Evolutionary conservation across 1,284 basidiomycete genomes (phyloP).

Genomic region (Xerocomus cyaneibrunnescens): DNA sequence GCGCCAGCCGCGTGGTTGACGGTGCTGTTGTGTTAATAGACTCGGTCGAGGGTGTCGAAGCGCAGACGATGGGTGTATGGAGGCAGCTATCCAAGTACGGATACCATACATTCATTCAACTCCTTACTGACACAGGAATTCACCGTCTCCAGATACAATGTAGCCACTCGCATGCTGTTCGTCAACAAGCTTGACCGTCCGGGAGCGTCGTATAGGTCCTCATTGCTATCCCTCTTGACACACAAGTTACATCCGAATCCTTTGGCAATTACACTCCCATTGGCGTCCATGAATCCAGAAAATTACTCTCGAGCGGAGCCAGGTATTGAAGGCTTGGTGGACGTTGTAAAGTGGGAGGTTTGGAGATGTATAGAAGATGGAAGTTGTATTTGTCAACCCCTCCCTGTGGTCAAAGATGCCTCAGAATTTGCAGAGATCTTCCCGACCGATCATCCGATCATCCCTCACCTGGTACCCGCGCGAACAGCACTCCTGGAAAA

Average conservation of each 20-base stretch:
- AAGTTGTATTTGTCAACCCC: constrained; percentile 43
- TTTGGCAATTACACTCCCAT: constrained; percentile 71
- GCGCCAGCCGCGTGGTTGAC: constrained; percentile 86
- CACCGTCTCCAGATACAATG: constrained; percentile 61
- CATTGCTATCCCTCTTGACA: constrained; percentile 66
- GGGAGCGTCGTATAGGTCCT: constrained; percentile 75
- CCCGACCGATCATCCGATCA: constrained; percentile 58
- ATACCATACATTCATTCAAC: neutral
- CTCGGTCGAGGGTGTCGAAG: constrained; percentile 89
- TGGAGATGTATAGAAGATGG: constrained; percentile 67
- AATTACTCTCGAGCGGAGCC: constrained; percentile 71
- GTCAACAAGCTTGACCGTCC: constrained; percentile 88
- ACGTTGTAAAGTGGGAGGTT: constrained; percentile 77
- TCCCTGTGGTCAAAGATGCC: constrained; percentile 51
- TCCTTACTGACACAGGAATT: neutral
- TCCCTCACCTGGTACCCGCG: constrained; percentile 64
- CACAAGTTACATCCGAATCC: constrained; percentile 77
- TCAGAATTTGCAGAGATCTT: constrained; percentile 47
- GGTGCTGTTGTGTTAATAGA: constrained; percentile 88
- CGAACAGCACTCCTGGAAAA: constrained; percentile 72
- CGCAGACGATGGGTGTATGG: constrained; percentile 90
- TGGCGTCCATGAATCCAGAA: constrained; percentile 66
- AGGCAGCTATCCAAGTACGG: constrained; percentile 76
- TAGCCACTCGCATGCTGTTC: constrained; percentile 76
- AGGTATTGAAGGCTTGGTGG: constrained; percentile 74